Base-by-base conservation (phyloP, 208 protist species). In the Crithidia bombi region DNA sequence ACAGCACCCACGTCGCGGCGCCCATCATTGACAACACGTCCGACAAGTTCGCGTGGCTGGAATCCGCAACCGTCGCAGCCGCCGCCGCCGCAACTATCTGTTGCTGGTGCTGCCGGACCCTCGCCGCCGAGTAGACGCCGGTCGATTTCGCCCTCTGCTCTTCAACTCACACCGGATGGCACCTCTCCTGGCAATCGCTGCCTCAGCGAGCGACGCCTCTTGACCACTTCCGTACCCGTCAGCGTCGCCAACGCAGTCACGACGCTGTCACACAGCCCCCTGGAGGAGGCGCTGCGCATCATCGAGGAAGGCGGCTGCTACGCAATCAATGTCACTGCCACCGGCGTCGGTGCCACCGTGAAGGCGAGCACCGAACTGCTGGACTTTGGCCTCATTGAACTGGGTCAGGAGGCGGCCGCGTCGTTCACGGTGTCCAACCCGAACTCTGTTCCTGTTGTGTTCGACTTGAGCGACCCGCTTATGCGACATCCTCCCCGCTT, bases 361-460 rank as follows among this genome's bases (percentile, higher is more conserved):
- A 87, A 85, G 78, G 78, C 78, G 43, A 94, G 89, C 67, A 84
- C 87, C 21, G 82, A 89, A 41, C 73, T 86, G 52, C 78, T 96
- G 23, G 91, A 96, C 75, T 96, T 96, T 82, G 91, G 91, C 28
- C 73, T 94, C 28, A 94, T 96, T 46, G 89, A 93, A 67, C 55
- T 84, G 12, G 86, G 87, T 25, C 57, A 81, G 36, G 86, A 93
- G 62, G 83, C 80, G 9, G 83, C 86, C 26, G 79, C 87, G 7
- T 91, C 86, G 63, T 94, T 96, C 74, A 94, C 89, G 7, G 87
- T 96, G 39, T 90, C 87, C 52, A 96, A 96, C 69, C 81, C 90
- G 54, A 96, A 96, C 69, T 81, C 87, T 3, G 87, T 93, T 65
- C 75, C 85, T 25, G 87, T 94, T 5, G 66, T 86, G 7, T 92